These are phyloP conservation scores for Phytophthora foliorum DNA, from an alignment of 352 stramenopile genomes.

Conservation along the genomic window DNA sequence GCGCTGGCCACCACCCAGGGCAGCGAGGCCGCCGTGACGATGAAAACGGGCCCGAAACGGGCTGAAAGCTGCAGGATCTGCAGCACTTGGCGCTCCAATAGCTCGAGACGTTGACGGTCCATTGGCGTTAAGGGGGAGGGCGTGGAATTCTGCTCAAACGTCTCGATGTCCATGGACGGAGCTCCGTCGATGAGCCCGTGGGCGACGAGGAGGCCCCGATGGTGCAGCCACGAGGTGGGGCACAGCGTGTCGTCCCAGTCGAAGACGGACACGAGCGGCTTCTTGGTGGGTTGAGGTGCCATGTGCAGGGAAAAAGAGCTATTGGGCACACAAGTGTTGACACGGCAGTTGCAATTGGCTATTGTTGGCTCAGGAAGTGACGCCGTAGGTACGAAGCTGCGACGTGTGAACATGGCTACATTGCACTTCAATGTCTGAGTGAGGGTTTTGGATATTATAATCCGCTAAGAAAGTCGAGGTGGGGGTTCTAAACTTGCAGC, in stretches of 20 bases:
- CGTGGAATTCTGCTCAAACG: constrained; percentile 10
- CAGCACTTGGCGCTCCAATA: constrained; percentile 54
- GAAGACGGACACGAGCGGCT: constrained; percentile 54
- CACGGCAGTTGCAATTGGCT: not conserved
- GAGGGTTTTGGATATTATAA: no score
- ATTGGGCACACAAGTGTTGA: no score
- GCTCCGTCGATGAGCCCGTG: constrained; percentile 48
- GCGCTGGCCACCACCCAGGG: constrained; percentile 60
- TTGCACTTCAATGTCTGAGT: not conserved
- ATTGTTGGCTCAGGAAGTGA: not conserved
- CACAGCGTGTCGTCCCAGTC: constrained; percentile 81
- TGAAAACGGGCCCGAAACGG: constrained; percentile 61
- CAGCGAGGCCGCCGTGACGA: constrained; percentile 69
- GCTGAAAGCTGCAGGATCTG: constrained; percentile 50
- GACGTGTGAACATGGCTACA: not conserved
- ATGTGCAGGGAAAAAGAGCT: not conserved
- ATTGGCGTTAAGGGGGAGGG: constrained; percentile 20
- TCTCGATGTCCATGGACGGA: constrained; percentile 36
- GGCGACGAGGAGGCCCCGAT: constrained; percentile 49
- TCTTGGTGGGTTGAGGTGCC: constrained; percentile 19
- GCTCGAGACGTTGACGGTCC: constrained; percentile 37
- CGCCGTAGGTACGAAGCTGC: not conserved
- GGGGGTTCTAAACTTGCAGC: no score
- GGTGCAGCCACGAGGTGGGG: constrained; percentile 65
- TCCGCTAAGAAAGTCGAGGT: no score